Evolutionary conservation across 2,329 filamentous ascomycete genomes (phyloP).

Genomic region (Diaporthe helianthi): DNA sequence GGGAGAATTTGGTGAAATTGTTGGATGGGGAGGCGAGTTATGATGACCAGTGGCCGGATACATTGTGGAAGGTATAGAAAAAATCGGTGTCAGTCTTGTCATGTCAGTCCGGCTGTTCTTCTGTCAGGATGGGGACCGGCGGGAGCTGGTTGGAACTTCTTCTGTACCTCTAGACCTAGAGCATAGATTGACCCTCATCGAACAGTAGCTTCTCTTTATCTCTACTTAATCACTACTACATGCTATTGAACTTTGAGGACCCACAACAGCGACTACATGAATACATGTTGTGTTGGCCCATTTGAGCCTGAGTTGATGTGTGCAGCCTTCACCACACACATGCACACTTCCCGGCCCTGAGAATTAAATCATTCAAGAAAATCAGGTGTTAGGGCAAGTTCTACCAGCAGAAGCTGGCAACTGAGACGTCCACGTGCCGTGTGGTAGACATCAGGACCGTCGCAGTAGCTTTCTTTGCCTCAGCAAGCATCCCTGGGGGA

Average conservation of each 20-base stretch:
- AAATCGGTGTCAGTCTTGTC: too few relatives aligned
- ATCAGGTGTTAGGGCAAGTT: accelerated
- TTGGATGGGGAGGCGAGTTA: background rate
- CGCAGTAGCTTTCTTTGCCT: background rate
- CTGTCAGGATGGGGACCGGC: too few relatives aligned
- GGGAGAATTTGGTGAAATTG: background rate
- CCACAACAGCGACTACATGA: too few relatives aligned
- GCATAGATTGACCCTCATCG: background rate
- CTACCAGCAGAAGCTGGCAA: constrained; percentile 1
- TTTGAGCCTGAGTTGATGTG: too few relatives aligned
- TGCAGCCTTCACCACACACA: too few relatives aligned
- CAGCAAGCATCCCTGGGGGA: background rate
- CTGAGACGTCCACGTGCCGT: background rate
- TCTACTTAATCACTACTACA: too few relatives aligned
- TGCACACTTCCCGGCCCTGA: too few relatives aligned
- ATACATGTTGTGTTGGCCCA: too few relatives aligned
- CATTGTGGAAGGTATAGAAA: background rate
- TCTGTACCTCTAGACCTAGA: background rate
- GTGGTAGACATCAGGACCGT: background rate
- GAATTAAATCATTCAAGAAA: background rate
- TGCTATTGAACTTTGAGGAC: too few relatives aligned
- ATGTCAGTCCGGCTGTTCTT: too few relatives aligned
- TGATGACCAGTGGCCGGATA: constrained; percentile 12
- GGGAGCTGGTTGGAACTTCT: background rate
- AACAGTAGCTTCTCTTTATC: too few relatives aligned